Base-by-base conservation (phyloP, 148 eudicot genomes). In the Rhododendron ovatum region DNA sequence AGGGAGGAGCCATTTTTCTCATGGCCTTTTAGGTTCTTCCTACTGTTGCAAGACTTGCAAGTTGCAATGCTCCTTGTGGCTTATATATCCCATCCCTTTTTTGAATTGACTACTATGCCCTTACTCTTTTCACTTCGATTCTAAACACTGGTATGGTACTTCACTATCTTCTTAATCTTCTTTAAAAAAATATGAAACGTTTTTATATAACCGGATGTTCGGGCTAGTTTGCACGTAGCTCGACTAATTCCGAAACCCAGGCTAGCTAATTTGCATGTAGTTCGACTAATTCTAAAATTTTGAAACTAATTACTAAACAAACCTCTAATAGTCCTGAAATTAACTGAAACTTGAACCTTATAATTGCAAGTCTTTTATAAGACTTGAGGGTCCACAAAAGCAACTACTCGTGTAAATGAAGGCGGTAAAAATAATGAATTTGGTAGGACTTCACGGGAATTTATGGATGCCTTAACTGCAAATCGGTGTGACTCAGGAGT, bases 1-100 rank as follows among this genome's bases (percentile, higher is more conserved):
- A 80, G 28, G 61, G 50, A 37, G 76, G 33, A 86, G 86, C 48
- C 89, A 89, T 87, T 11, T 79, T 5, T 53, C 50, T 55, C 81
- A 28, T 35, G 63, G 71, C 37, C 33, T 53, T 43, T 10, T 18
- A 5, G 61, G 77, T 73, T 73, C 77, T 22, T 5, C 11, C 61
- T 0, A 2, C 8, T 0, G 22, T 7, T 14, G 69, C 2, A 33
- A 7, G 47, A 4, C 45, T 78, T 43, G 55, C 51, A 24, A 5
- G 45, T 78, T 43, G 33, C 51, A 4, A 20, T 78, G 55, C 82
- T 45, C 35, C 6, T 8, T 22, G 81, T 9, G 55, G 53, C 2
- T 20, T 12, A 43, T 78, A 43, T 78, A 76, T 15, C 50, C 24
- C 26, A 1, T 18, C 24, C 45, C 0, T 43, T 43, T 4, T 28